A percentile compares a stretch with the other conserved stretches of the same genome.
phyloP scores from a whole-genome alignment of 495 filamentous ascomycete genomes.

The Bathelium albidoporum region DNA sequence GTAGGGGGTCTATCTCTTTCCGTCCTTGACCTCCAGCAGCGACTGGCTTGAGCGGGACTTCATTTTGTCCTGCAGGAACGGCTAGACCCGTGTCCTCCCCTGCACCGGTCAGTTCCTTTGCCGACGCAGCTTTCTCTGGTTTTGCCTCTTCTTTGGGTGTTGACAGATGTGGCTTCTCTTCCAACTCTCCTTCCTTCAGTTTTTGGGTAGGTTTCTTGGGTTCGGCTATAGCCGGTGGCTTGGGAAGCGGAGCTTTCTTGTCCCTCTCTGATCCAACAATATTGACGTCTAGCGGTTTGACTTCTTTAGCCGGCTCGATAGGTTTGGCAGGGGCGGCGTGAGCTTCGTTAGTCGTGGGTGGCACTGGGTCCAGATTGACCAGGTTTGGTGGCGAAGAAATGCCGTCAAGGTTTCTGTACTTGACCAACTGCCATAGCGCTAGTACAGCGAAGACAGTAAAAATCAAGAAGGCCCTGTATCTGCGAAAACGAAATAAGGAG shows the following conservation, averaged over 20 bases:
- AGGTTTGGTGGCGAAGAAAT: neutral
- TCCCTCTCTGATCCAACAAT: neutral
- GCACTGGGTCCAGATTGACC: neutral
- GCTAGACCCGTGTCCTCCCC: neutral
- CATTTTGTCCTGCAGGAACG: neutral
- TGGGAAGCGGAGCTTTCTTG: neutral
- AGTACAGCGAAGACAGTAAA: conserved; percentile 57
- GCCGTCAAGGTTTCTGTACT: conserved; percentile 7
- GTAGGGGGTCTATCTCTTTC: conserved; percentile 7
- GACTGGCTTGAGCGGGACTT: neutral
- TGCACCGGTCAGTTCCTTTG: neutral
- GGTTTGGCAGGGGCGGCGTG: neutral
- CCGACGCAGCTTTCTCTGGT: neutral
- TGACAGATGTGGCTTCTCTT: conserved; percentile 1
- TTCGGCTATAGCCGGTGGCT: neutral
- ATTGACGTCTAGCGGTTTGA: neutral
- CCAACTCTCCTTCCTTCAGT: neutral
- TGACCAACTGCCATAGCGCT: conserved; percentile 53
- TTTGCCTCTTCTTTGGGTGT: conserved; percentile 2
- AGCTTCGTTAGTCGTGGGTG: neutral
- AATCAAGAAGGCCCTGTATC: conserved; percentile 64
- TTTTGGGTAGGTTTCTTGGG: neutral
- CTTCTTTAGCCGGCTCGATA: conserved; percentile 1
- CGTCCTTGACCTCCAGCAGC: conserved; percentile 7
- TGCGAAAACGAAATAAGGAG: conserved; percentile 63